phyloP scores from a whole-genome alignment of 139 green algal genomes.

The Zygnema cylindricum region DNA sequence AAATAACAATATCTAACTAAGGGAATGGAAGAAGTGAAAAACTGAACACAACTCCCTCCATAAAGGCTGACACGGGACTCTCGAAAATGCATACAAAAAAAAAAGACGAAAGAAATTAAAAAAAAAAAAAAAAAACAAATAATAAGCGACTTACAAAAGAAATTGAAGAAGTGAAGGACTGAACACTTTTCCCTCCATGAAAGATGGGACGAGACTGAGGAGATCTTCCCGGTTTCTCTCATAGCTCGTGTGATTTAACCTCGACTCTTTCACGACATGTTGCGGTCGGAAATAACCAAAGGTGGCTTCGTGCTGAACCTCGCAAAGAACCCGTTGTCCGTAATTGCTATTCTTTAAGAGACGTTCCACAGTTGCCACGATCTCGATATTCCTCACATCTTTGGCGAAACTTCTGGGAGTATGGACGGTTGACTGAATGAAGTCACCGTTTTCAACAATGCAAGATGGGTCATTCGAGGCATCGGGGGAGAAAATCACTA shows the following conservation, averaged over 20 bases:
- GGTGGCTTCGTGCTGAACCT: constrained; percentile 23
- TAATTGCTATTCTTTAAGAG: not conserved
- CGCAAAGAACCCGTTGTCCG: not conserved
- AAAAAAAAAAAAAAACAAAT: not conserved
- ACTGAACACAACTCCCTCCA: no score
- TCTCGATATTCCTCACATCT: constrained; percentile 35
- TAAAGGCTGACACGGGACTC: no score
- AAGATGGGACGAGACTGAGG: not conserved
- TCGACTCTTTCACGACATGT: not conserved
- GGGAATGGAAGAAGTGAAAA: no score
- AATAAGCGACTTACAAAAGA: constrained; percentile 10
- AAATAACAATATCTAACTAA: no score
- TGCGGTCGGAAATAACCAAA: constrained; percentile 8
- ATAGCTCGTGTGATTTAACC: not conserved
- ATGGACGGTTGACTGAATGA: not conserved
- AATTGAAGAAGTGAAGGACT: constrained; percentile 10
- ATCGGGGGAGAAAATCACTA: not conserved
- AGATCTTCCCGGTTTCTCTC: constrained; percentile 8
- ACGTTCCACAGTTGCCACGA: constrained; percentile 25
- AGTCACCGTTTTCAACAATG: not conserved
- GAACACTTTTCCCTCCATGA: constrained; percentile 25
- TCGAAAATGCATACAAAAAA: not conserved
- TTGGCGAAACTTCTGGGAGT: not conserved
- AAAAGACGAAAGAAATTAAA: not conserved
- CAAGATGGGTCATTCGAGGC: not conserved